Evolutionary conservation across 306 rosid species (phyloP).

Genomic region (Quercus agrifolia): DNA sequence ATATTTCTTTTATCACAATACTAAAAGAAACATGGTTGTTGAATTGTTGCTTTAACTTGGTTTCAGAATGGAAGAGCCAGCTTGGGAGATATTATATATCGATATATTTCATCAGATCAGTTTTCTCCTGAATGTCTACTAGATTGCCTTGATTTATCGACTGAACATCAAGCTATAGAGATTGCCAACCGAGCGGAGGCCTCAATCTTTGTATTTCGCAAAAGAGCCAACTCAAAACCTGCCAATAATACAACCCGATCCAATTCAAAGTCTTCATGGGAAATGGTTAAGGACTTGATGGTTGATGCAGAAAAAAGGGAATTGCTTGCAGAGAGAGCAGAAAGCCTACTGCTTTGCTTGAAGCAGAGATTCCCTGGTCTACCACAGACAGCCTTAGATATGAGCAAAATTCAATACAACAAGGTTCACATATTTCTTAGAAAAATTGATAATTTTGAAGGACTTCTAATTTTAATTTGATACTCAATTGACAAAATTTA

Average conservation of each 20-base stretch:
- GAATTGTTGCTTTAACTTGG: constrained; percentile 13
- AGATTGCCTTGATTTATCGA: constrained; percentile 81
- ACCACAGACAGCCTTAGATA: constrained; percentile 84
- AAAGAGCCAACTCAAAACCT: constrained; percentile 54
- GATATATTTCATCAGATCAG: constrained; percentile 82
- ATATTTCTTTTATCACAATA: background rate
- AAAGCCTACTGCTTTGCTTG: constrained; percentile 72
- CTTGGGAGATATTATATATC: constrained; percentile 88
- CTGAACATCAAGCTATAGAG: constrained; percentile 95
- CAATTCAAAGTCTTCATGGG: constrained; percentile 88
- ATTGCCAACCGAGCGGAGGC: constrained; percentile 85
- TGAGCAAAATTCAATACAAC: constrained; percentile 93
- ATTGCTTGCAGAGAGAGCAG: constrained; percentile 85
- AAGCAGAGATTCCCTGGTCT: constrained; percentile 92
- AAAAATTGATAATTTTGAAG: background rate
- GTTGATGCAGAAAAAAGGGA: constrained; percentile 83
- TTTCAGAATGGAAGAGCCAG: constrained; percentile 82
- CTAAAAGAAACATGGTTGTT: background rate
- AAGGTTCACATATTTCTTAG: constrained; percentile 45
- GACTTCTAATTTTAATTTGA: background rate
- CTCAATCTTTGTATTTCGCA: constrained; percentile 69
- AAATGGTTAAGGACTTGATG: constrained; percentile 94
- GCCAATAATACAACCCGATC: constrained; percentile 33
- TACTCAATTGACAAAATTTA: constrained; percentile 1
- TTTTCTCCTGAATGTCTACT: constrained; percentile 82